A percentile compares a stretch with the other conserved stretches of the same genome.
phyloP scores from a whole-genome alignment of 2,329 filamentous ascomycete species.

The Phaeosphaeria sp. region DNA sequence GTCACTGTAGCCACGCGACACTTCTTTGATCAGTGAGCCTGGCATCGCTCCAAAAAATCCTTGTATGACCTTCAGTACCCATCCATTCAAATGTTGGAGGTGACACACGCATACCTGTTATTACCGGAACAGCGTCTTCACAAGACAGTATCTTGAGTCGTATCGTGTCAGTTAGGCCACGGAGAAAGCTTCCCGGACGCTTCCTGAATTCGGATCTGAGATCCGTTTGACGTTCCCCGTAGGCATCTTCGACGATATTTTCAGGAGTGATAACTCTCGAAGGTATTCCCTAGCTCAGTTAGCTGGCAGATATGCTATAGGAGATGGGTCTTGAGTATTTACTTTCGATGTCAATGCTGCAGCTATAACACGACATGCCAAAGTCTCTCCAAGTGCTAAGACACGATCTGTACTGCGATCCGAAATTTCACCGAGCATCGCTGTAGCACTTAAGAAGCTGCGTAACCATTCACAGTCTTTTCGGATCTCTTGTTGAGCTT shows the following conservation, averaged over 20 bases:
- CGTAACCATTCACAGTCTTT: conserved; percentile 77
- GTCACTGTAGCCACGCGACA: conserved; percentile 94
- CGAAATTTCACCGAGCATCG: conserved; percentile 15
- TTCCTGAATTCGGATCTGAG: conserved; percentile 53
- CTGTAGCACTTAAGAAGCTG: conserved; percentile 68
- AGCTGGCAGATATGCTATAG: neutral
- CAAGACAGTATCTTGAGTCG: conserved; percentile 46
- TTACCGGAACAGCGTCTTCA: conserved; percentile 51
- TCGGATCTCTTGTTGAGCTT: conserved; percentile 86
- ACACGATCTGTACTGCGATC: conserved; percentile 14
- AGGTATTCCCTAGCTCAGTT: neutral
- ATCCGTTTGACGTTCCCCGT: neutral
- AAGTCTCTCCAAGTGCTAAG: conserved; percentile 15
- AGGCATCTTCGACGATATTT: neutral
- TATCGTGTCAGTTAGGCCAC: conserved; percentile 31
- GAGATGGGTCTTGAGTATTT: conserved; percentile 11
- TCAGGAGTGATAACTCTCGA: neutral
- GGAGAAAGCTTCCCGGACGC: conserved; percentile 32
- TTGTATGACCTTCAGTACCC: neutral
- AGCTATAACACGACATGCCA: conserved; percentile 13
- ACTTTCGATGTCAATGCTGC: conserved; percentile 12
- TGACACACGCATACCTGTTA: conserved; percentile 55
- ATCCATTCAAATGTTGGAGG: no score
- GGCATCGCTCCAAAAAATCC: conserved; percentile 94
- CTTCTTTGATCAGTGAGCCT: conserved; percentile 84